These are phyloP conservation scores for Leccinum huronense DNA, from an alignment of 1,284 basidiomycete species.

Conservation along the genomic window DNA sequence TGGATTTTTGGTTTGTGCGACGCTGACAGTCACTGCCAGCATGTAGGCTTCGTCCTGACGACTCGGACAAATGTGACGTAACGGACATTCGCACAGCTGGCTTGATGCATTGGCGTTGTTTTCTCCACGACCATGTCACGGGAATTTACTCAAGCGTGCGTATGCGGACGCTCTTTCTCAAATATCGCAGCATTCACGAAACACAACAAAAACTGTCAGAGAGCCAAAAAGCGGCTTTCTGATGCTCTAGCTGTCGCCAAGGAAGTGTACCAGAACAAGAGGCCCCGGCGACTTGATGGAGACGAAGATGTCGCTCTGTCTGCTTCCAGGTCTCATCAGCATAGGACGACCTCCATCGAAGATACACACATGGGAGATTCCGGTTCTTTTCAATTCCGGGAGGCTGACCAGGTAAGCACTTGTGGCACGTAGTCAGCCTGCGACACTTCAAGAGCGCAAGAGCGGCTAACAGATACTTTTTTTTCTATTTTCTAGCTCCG, in stretches of 20 bases:
- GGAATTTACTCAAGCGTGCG: neutral
- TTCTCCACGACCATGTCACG: neutral
- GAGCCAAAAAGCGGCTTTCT: neutral
- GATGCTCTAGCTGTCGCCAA: neutral
- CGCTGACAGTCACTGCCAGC: too few relatives aligned
- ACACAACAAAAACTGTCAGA: neutral
- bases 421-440: too few relatives aligned
- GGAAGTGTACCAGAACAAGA: neutral
- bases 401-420: too few relatives aligned
- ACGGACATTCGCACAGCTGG: neutral
- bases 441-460: too few relatives aligned
- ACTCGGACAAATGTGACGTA: too few relatives aligned
- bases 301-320: neutral
- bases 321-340: neutral
- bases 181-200: slow-evolving; percentile 1
- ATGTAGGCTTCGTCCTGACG: too few relatives aligned
- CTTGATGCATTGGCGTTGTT: neutral
- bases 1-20: too few relatives aligned
- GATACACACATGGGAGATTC: neutral
- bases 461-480: too few relatives aligned
- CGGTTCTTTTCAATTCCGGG: too few relatives aligned
- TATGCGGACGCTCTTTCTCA: neutral
- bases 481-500: neutral
- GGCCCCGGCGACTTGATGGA: neutral
- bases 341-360: neutral